Evolutionary conservation across 192 early-diverging fungal species (phyloP).

Genomic region (Rhizoclosmatium globosum): DNA sequence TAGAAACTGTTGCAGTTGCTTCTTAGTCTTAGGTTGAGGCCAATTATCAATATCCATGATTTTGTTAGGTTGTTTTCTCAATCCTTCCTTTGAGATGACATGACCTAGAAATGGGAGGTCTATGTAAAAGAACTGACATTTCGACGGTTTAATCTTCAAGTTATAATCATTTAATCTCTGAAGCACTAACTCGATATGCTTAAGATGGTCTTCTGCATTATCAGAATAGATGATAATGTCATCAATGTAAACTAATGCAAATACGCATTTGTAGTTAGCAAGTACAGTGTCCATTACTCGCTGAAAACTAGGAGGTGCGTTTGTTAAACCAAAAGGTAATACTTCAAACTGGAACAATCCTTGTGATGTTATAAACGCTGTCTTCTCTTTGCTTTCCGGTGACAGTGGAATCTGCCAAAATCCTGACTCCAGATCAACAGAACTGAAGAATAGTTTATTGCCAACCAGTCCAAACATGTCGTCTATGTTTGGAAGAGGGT

Average conservation of each 20-base stretch:
- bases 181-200: slow-evolving; percentile 41
- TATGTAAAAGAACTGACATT: slow-evolving; percentile 40
- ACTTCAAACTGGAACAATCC: slow-evolving; percentile 49
- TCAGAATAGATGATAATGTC: slow-evolving; percentile 50
- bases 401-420: slow-evolving; percentile 49
- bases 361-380: slow-evolving; percentile 37
- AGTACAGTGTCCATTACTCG: slow-evolving; percentile 49
- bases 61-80: slow-evolving; percentile 37
- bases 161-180: slow-evolving; percentile 35
- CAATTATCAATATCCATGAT: slow-evolving; percentile 38
- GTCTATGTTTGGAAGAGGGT: slow-evolving; percentile 61
- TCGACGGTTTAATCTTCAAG: slow-evolving; percentile 48
- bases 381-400: slow-evolving; percentile 30
- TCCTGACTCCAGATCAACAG: slow-evolving; percentile 51
- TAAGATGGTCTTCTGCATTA: slow-evolving; percentile 44
- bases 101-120: slow-evolving; percentile 49
- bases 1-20: slow-evolving; percentile 28
- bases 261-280: slow-evolving; percentile 31
- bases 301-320: slow-evolving; percentile 49
- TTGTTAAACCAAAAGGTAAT: slow-evolving; percentile 53
- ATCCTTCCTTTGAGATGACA: slow-evolving; percentile 48
- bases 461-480: slow-evolving; percentile 38
- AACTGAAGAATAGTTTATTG: slow-evolving; percentile 27
- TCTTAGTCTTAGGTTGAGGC: slow-evolving; percentile 23
- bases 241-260: slow-evolving; percentile 53